Conservation (phyloP, 2,329 filamentous ascomycete genomes). For the Pleurostoma richardsiae region DNA sequence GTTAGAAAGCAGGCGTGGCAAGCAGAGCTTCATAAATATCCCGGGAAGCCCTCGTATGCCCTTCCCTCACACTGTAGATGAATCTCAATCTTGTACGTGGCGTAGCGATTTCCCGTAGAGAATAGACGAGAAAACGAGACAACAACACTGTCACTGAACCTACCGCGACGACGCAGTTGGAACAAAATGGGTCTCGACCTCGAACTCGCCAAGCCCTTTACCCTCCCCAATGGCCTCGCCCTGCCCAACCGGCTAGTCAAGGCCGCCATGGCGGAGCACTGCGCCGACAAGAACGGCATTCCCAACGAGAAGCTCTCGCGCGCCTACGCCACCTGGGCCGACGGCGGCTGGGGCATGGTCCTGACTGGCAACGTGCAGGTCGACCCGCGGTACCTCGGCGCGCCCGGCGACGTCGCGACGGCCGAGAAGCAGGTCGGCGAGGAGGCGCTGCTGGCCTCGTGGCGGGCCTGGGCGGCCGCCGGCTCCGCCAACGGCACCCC, state of each 20-base stretch:
- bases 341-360: slow-evolving; percentile 47
- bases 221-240: slow-evolving; percentile 48
- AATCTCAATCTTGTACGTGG: too few species aligned
- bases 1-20: too few species aligned
- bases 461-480: slow-evolving; percentile 34
- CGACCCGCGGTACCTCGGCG: slow-evolving; percentile 29
- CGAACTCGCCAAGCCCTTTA: slow-evolving; percentile 33
- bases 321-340: slow-evolving; percentile 48
- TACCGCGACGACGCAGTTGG: too few species aligned
- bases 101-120: too few species aligned
- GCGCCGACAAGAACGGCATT: slow-evolving; percentile 33
- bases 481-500: slow-evolving; percentile 51
- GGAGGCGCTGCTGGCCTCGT: slow-evolving; percentile 24
- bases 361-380: slow-evolving; percentile 46
- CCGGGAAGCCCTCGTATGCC: too few species aligned
- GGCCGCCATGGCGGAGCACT: slow-evolving; percentile 43
- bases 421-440: slow-evolving; percentile 21
- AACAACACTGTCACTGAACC: too few species aligned
- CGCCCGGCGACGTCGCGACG: slow-evolving; percentile 22
- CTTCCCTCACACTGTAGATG: too few species aligned
- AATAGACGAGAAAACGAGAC: too few species aligned
- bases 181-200: slow-evolving; percentile 3
- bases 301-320: slow-evolving; percentile 35
- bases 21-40: too few species aligned
- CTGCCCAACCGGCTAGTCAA: slow-evolving; percentile 50